These are phyloP conservation scores for Geotrichum carabidarum DNA, from an alignment of 1,139 yeast species.

Conservation along the genomic window DNA sequence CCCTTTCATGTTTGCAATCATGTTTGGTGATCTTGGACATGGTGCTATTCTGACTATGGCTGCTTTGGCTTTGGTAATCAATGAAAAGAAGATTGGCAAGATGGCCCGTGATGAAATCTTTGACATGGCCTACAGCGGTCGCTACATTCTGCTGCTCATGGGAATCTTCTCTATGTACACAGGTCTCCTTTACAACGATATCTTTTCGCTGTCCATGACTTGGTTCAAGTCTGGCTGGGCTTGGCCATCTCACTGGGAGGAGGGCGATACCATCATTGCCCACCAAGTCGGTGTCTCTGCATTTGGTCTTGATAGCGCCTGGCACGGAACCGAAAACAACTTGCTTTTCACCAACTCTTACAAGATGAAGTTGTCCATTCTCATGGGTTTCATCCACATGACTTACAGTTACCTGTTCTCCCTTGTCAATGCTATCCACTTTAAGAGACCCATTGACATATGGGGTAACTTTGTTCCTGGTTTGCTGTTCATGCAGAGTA, in stretches of 20 bases:
- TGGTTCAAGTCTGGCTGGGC: slow-evolving; percentile 84
- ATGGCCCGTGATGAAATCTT: slow-evolving; percentile 84
- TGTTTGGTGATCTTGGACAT: slow-evolving; percentile 99
- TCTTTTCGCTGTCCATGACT: slow-evolving; percentile 86
- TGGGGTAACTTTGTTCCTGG: slow-evolving; percentile 95
- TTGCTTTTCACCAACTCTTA: slow-evolving; percentile 87
- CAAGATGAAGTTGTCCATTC: slow-evolving; percentile 90
- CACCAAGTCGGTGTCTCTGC: slow-evolving; percentile 64
- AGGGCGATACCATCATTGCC: slow-evolving; percentile 61
- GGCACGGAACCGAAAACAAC: slow-evolving; percentile 97
- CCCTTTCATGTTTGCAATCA: slow-evolving; percentile 97
- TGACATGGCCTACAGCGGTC: slow-evolving; percentile 92
- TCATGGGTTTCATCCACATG: slow-evolving; percentile 96
- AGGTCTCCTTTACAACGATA: slow-evolving; percentile 87
- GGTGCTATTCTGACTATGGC: slow-evolving; percentile 76
- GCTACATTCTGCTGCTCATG: slow-evolving; percentile 85
- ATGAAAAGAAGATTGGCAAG: slow-evolving; percentile 61
- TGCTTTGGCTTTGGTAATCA: slow-evolving; percentile 61
- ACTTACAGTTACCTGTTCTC: slow-evolving; percentile 82
- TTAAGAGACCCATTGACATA: slow-evolving; percentile 74
- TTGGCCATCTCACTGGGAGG: slow-evolving; percentile 74
- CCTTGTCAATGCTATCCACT: slow-evolving; percentile 70
- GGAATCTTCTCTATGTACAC: slow-evolving; percentile 91
- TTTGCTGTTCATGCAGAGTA: slow-evolving; percentile 86
- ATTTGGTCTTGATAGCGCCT: slow-evolving; percentile 85